Evolutionary conservation across 768 basidiomycete genomes (phyloP).

Genomic region (Royoungia palumana): DNA sequence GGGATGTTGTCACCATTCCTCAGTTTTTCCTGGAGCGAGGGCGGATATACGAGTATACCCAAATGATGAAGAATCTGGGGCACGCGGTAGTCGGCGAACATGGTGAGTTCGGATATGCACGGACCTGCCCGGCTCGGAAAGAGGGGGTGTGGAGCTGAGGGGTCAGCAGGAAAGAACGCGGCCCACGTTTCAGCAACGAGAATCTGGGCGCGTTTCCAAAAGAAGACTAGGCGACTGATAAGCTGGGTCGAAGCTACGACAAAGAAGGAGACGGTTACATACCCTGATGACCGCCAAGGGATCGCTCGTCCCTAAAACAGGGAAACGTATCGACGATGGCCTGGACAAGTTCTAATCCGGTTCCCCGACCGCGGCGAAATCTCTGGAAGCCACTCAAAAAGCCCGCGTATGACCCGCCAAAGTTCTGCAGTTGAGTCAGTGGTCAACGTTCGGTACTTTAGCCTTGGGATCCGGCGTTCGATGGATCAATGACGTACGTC

Average conservation of each 20-base stretch:
- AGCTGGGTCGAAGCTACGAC: not conserved
- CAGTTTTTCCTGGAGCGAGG: slow-evolving; percentile 52
- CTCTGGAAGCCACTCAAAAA: slow-evolving; percentile 62
- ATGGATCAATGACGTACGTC: slow-evolving; percentile 43
- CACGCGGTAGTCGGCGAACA: slow-evolving; percentile 94
- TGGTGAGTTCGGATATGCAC: slow-evolving; percentile 70
- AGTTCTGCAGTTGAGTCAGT: slow-evolving; percentile 44
- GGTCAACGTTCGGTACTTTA: no score
- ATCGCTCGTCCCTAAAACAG: slow-evolving; percentile 68
- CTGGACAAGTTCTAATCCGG: slow-evolving; percentile 70
- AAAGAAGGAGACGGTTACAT: slow-evolving; percentile 2
- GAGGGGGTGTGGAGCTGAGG: slow-evolving; percentile 57
- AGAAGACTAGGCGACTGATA: slow-evolving; percentile 47
- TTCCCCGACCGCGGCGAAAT: slow-evolving; percentile 51
- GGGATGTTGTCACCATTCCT: slow-evolving; percentile 41
- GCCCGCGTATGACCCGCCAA: slow-evolving; percentile 65
- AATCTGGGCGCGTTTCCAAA: slow-evolving; percentile 93
- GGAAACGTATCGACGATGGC: slow-evolving; percentile 70
- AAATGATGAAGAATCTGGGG: slow-evolving; percentile 89
- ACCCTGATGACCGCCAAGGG: slow-evolving; percentile 60
- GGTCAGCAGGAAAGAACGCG: slow-evolving; percentile 69
- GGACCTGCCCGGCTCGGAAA: slow-evolving; percentile 59
- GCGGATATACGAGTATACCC: slow-evolving; percentile 68
- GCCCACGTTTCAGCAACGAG: slow-evolving; percentile 91
- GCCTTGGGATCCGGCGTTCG: not conserved